phyloP scores from a whole-genome alignment of 2,329 filamentous ascomycete genomes.

The Dactylellina cionopaga region DNA sequence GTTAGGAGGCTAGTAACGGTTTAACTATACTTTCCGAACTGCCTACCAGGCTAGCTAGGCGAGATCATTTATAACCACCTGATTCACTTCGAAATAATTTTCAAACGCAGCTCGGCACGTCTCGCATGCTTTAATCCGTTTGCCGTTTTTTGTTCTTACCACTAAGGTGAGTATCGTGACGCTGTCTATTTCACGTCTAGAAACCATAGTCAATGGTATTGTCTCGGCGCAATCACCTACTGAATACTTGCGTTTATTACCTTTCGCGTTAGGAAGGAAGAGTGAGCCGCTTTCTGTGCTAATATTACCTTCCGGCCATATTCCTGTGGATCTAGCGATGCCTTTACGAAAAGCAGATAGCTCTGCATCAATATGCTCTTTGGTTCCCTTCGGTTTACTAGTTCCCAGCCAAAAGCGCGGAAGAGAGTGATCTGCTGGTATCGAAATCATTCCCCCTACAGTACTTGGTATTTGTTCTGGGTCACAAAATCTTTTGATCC shows the following conservation, averaged over 20 bases:
- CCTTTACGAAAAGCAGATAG: not conserved
- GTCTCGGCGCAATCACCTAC: constrained; percentile 8
- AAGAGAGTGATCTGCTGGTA: not conserved
- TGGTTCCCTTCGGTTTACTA: not conserved
- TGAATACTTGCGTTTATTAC: not conserved
- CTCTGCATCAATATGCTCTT: not conserved
- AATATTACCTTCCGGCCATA: not conserved
- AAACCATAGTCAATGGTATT: not conserved
- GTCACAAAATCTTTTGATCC: not conserved
- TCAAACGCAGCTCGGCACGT: not conserved
- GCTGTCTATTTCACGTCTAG: not conserved
- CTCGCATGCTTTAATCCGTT: not conserved
- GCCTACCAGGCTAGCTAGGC: not conserved
- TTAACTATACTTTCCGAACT: not conserved
- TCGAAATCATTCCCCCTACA: not conserved
- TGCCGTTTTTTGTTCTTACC: not conserved
- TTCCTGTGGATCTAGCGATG: not conserved
- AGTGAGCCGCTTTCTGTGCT: no score
- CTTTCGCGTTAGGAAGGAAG: no score
- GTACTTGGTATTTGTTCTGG: not conserved
- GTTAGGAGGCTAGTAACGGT: not conserved
- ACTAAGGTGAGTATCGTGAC: not conserved
- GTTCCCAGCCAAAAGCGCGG: not conserved
- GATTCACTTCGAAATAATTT: not conserved
- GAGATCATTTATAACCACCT: not conserved